phyloP scores from a whole-genome alignment of 2,329 filamentous ascomycete species.

The Emergomyces orientalis region DNA sequence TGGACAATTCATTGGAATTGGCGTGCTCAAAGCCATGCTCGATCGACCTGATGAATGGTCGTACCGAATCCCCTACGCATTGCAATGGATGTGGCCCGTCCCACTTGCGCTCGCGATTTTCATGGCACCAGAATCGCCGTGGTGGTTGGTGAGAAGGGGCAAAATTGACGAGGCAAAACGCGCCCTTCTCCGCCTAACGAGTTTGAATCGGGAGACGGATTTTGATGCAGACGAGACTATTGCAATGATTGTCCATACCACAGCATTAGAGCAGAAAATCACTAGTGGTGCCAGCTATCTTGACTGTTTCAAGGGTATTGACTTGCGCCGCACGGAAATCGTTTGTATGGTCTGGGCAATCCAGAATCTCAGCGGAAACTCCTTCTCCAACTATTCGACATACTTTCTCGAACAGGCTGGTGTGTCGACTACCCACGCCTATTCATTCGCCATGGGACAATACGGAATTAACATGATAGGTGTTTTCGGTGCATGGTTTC shows the following conservation, averaged over 20 bases:
- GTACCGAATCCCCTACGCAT: slow-evolving; percentile 43
- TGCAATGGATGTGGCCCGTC: slow-evolving; percentile 48
- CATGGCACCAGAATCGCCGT: slow-evolving; percentile 44
- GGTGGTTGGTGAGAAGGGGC: slow-evolving; percentile 43
- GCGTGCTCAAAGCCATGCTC: slow-evolving; percentile 43
- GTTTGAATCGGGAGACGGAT: slow-evolving; percentile 47
- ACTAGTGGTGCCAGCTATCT: slow-evolving; percentile 64
- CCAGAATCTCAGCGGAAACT: slow-evolving; percentile 55
- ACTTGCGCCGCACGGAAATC: slow-evolving; percentile 69
- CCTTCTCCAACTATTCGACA: slow-evolving; percentile 56
- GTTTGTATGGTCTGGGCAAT: slow-evolving; percentile 57
- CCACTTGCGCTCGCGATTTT: slow-evolving; percentile 40
- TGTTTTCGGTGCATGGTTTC: slow-evolving; percentile 69
- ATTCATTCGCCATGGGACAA: slow-evolving; percentile 50
- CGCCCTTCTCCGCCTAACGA: slow-evolving; percentile 38
- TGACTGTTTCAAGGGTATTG: slow-evolving; percentile 75
- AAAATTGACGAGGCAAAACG: slow-evolving; percentile 40
- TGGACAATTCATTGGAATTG: slow-evolving; percentile 44
- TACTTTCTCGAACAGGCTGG: slow-evolving; percentile 52
- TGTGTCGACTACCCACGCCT: slow-evolving; percentile 41
- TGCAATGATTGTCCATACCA: slow-evolving; percentile 88
- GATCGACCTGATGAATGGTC: slow-evolving; percentile 41
- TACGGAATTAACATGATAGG: slow-evolving; percentile 66
- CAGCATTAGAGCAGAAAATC: slow-evolving; percentile 66
- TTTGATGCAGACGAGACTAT: slow-evolving; percentile 78